Evolutionary conservation across 805 yeast genomes (phyloP), one percentile per base, ranked within the genome.

Genomic region (Wickerhamiella nectarea): DNA sequence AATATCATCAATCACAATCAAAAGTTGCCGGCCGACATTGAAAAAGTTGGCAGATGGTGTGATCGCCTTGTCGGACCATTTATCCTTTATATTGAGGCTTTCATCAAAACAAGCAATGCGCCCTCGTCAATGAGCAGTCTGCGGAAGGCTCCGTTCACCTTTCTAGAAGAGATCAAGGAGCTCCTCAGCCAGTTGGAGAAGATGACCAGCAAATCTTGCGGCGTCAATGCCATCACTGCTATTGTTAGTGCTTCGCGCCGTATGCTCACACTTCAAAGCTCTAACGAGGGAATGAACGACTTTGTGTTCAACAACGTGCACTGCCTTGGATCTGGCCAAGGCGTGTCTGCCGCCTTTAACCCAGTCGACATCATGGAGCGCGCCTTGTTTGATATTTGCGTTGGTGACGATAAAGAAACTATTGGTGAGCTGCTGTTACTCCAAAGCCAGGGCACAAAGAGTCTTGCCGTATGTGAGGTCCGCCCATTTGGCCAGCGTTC

Each of bases 321-420:
- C 34, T 19, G 41, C 33, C 39, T 48, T 34, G 33, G 34, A 2
- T 29, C 47, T 4, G 46, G 46, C 19, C 34, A 41, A 20, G 42
- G 46, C 7, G 46, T 46, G 3, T 18, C 42, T 12, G 49, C 51
- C n/a, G 34, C 47, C 9, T 46, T 48, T 25, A 46, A 48, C 33
- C 47, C 51, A 1, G 34, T 38, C 18, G 41, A 40, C 19, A 44
- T 48, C 20, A 14, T 33, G 25, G 46, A 43, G 34, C 47, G 47
- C 5, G 47, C 44, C 4, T 20, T 40, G 8, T 46, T 46, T 26
- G 44, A 44, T 20, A 25, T 44, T 28, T 20, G 26, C 34, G 34
- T 46, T 17, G 36, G 24, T 10, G 44, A 37, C 25, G 31, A 22
- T 14, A 25, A 20, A n/a, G 38, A 43, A 12, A 21, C 29, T 10